Evolutionary conservation across 768 basidiomycete species (phyloP).

Genomic region (Hydnomerulius pinastri): DNA sequence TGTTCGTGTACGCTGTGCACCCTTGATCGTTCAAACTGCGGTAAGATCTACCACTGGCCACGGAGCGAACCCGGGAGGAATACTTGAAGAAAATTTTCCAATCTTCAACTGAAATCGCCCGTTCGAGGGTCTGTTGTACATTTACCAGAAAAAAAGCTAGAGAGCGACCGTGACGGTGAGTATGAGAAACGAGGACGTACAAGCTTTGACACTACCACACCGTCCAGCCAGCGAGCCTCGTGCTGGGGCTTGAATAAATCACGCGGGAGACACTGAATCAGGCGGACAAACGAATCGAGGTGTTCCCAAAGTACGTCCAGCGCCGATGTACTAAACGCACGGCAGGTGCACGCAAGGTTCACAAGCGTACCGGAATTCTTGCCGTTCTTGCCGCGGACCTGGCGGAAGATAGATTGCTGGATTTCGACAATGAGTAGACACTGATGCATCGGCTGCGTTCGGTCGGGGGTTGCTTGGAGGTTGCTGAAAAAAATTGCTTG

Average conservation of each 20-base stretch:
- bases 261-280: constrained; percentile 7
- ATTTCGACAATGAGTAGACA: constrained; percentile 5
- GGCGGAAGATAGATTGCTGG: not conserved
- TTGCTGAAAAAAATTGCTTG: too few relatives aligned
- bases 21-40: not conserved
- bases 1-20: too few relatives aligned
- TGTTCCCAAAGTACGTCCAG: constrained; percentile 9
- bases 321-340: constrained; percentile 1
- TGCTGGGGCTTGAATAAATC: too few relatives aligned
- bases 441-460: not conserved
- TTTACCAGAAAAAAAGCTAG: too few relatives aligned
- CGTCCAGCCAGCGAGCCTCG: too few relatives aligned
- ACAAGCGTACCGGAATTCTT: not conserved
- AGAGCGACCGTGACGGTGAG: not conserved
- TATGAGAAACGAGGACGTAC: not conserved
- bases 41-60: not conserved
- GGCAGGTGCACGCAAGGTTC: constrained; percentile 9
- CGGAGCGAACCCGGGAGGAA: constrained; percentile 3
- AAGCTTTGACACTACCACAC: not conserved
- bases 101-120: constrained; percentile 1
- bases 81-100: constrained; percentile 7
- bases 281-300: not conserved
- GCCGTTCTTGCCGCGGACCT: not conserved
- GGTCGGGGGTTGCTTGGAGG: too few relatives aligned
- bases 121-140: not conserved